Conservation (phyloP, 2,329 filamentous ascomycete species). For the Ascochyta koolunga region DNA sequence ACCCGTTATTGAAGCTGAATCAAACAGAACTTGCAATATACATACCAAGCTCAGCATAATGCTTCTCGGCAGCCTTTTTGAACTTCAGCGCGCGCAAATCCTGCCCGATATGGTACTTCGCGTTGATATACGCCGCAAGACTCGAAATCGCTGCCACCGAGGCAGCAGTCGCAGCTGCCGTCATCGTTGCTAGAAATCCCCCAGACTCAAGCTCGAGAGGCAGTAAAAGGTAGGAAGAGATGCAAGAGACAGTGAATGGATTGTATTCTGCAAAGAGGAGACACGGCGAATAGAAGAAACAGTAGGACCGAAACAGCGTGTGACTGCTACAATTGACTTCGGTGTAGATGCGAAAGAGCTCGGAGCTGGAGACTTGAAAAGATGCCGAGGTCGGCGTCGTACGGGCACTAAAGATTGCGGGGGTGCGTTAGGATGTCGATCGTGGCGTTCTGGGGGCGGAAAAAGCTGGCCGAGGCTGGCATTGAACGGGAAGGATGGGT, state of each 20-base stretch:
- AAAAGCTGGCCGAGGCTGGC: conserved; percentile 7
- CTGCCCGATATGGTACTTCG: conserved; percentile 68
- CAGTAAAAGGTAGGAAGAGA: background rate
- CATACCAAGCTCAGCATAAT: conserved; percentile 38
- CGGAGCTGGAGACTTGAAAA: conserved; percentile 4
- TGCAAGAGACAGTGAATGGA: background rate
- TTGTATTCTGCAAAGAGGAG: too few species aligned
- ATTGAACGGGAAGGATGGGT: background rate
- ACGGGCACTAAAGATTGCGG: conserved; percentile 20
- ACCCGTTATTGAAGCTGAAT: too few species aligned
- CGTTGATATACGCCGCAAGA: conserved; percentile 68
- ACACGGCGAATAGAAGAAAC: background rate
- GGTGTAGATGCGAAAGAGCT: background rate
- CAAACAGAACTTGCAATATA: background rate
- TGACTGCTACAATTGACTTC: background rate
- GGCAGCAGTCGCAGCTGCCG: conserved; percentile 29
- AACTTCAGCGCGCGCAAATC: conserved; percentile 59
- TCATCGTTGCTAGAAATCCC: conserved; percentile 19
- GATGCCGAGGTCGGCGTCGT: conserved; percentile 31
- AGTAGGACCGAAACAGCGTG: background rate
- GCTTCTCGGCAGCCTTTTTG: conserved; percentile 47
- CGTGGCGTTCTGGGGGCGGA: conserved; percentile 13
- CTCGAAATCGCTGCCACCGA: conserved; percentile 41
- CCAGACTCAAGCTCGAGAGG: too few species aligned
- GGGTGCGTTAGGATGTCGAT: conserved; percentile 10